Base-by-base conservation (phyloP, 2,329 filamentous ascomycete genomes). In the Ceratocystis harringtonii region DNA sequence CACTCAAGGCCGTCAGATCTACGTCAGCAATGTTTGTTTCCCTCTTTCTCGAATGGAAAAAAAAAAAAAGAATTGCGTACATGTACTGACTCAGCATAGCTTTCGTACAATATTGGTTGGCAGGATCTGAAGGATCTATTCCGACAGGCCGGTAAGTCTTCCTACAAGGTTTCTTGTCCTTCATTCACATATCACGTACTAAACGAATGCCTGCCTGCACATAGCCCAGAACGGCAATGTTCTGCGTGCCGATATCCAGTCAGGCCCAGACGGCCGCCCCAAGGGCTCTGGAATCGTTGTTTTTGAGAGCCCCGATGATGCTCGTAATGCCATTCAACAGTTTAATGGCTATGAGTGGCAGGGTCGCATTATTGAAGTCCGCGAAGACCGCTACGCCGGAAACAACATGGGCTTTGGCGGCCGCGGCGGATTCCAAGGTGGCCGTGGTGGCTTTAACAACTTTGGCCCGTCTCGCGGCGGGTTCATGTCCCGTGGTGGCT, bases 311-410 rank as follows among this genome's bases (percentile, higher is more conserved):
- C 85, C 91, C 1, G 92, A 97, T 67, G 94, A 99, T 76, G 92
- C 94, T 52, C 90, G 91, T 70, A 96, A 91, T 73, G 94, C 94
- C 25, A 99, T 99, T 70, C 86, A 91, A 73, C 92, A 96, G 71
- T 99, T 97, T 81, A 96, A 97, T 74, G 94, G 94, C 67, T 97
- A 96, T 74, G 94, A 99, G 69, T 99, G 94, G 94, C 92, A 97
- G 75, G 94, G 94, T 10, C 88, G 94, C 67, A 79, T 86, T 63
- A 84, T 99, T 62, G 94, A 99, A 75, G 94, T 99, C 69, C 91
- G 94, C 69, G 92, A 97, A 76, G 94, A 99, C 73, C 88, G 94
- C 66, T 99, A 92, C 74, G 94, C 94, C 67, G 86, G 84, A 68
- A 77, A 75, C 68, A 76, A 71, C 74, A 83, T 82, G 67, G 78